Evolutionary conservation across 208 protist species (phyloP).

Genomic region (Acanthamoeba sp.): DNA sequence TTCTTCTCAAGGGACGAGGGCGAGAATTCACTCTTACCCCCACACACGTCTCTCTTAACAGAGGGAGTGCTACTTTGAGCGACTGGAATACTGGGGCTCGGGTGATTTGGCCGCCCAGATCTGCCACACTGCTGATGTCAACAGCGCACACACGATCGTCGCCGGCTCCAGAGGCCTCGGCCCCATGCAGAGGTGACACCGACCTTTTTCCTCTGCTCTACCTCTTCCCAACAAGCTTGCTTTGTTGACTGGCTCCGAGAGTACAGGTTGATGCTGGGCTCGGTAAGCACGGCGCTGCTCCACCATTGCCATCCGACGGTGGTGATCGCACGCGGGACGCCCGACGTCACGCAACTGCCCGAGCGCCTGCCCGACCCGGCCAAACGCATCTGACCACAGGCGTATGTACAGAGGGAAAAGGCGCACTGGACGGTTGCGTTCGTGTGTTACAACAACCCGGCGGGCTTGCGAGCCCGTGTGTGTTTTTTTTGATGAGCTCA

Average conservation of each 20-base stretch:
- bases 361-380: no score
- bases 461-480: no score
- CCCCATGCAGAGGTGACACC: conserved; percentile 8
- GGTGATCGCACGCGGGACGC: neutral
- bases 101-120: neutral
- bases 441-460: no score
- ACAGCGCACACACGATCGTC: neutral
- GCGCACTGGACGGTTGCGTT: no score
- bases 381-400: no score
- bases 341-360: no score
- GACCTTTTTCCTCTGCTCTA: neutral
- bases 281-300: conserved; percentile 16
- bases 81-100: conserved; percentile 15
- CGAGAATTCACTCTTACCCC: no score
- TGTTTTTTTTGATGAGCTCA: neutral
- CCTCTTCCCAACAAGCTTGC: no score
- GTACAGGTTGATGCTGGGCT: neutral
- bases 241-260: no score
- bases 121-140: neutral
- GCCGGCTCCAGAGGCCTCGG: neutral
- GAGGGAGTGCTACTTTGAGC: neutral
- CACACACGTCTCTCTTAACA: neutral
- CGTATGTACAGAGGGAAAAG: no score
- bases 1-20: no score
- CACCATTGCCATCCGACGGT: conserved; percentile 8